Conservation (phyloP, 1,284 basidiomycete genomes). For the Sanghuangporus weigelae region DNA sequence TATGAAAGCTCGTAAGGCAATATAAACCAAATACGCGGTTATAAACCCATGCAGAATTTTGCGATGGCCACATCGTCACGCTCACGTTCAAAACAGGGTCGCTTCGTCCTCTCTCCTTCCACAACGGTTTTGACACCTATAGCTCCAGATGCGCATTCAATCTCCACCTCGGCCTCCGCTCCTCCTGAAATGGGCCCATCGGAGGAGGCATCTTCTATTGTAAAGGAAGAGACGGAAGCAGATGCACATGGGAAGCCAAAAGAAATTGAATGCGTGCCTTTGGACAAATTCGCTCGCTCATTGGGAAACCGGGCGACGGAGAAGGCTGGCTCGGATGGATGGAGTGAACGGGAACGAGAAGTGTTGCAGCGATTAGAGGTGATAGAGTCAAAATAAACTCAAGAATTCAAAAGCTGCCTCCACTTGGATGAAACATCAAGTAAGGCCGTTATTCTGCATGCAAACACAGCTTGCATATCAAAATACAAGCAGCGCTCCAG, state of each 20-base stretch:
- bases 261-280: slow-evolving; percentile 53
- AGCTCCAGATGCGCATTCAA: neutral
- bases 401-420: neutral
- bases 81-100: slow-evolving; percentile 84
- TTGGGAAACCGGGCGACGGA: slow-evolving; percentile 43
- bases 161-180: neutral
- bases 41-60: neutral
- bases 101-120: slow-evolving; percentile 52
- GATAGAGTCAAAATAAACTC: slow-evolving; percentile 30
- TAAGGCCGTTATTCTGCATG: no score
- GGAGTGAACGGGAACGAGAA: slow-evolving; percentile 66
- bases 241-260: slow-evolving; percentile 24
- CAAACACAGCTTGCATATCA: no score
- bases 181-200: neutral
- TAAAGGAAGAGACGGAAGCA: slow-evolving; percentile 31
- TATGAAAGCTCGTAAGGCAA: no score
- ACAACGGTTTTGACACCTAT: neutral
- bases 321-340: slow-evolving; percentile 52
- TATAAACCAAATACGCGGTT: no score
- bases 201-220: no score
- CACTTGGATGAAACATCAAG: no score
- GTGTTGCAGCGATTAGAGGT: slow-evolving; percentile 58
- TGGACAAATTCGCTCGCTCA: slow-evolving; percentile 74
- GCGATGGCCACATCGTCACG: slow-evolving; percentile 57
- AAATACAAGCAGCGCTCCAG: no score